These are phyloP conservation scores for Apiospora koreana DNA, from an alignment of 2,329 filamentous ascomycete genomes.

Conservation along the genomic window DNA sequence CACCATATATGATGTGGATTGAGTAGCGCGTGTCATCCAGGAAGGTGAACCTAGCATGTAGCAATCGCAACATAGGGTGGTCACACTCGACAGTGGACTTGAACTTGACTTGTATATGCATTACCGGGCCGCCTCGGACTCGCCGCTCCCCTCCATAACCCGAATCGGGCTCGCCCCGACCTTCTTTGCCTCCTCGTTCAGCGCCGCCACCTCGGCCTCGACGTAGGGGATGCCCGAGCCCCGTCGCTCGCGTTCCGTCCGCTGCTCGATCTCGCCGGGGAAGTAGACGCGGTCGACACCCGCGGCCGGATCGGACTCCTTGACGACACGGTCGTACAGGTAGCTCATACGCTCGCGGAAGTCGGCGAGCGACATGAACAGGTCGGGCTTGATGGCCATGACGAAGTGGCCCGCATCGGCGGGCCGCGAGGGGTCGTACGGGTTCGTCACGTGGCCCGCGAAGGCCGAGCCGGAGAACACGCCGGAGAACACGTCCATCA, in stretches of 20 bases:
- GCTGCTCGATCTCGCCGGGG: constrained; percentile 63
- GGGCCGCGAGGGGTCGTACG: constrained; percentile 70
- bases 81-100: too few species aligned
- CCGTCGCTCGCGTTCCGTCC: constrained; percentile 51
- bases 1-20: not conserved
- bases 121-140: not conserved
- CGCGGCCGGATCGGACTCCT: constrained; percentile 49
- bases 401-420: constrained; percentile 77
- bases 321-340: constrained; percentile 55
- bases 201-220: constrained; percentile 53
- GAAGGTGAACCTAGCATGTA: not conserved
- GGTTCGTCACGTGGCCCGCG: constrained; percentile 73
- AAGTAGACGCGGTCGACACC: constrained; percentile 62
- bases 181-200: constrained; percentile 54
- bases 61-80: not conserved
- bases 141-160: not conserved
- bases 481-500: constrained; percentile 90
- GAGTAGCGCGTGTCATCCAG: not conserved
- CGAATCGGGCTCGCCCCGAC: constrained; percentile 38
- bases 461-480: constrained; percentile 72
- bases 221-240: constrained; percentile 60
- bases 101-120: too few species aligned
- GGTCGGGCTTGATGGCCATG: constrained; percentile 70
- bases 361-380: constrained; percentile 71
- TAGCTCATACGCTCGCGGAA: constrained; percentile 64